phyloP scores from a whole-genome alignment of 129 eudicot species.

The Heracleum sosnowskyi region DNA sequence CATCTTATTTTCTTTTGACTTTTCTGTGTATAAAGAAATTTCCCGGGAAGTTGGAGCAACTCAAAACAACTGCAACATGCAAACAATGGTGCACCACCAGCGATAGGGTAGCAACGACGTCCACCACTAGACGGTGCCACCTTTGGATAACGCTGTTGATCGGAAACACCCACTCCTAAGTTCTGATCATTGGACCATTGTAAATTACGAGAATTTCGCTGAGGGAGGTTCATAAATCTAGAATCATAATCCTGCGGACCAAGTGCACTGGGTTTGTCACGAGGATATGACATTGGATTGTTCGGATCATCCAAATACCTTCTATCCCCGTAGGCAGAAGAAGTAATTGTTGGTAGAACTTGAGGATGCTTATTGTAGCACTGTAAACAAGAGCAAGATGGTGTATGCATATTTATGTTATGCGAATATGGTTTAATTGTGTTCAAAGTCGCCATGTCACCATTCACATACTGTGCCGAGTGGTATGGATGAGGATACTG shows the following conservation, averaged over 20 bases:
- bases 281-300: constrained; percentile 33
- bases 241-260: constrained; percentile 28
- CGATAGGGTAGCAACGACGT: constrained; percentile 47
- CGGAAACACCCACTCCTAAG: constrained; percentile 23
- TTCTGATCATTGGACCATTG: constrained; percentile 49
- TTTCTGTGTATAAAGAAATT: constrained; percentile 14
- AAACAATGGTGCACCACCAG: constrained; percentile 88
- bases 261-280: constrained; percentile 25
- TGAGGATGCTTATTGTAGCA: constrained; percentile 57
- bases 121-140: constrained; percentile 37
- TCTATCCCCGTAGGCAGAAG: constrained; percentile 23
- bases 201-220: constrained; percentile 15
- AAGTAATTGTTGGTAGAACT: constrained; percentile 32
- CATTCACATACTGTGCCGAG: constrained; percentile 42
- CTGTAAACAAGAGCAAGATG: constrained; percentile 64
- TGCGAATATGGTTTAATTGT: constrained; percentile 20
- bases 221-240: not conserved
- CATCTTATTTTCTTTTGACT: constrained; percentile 54
- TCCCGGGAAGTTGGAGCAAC: constrained; percentile 61
- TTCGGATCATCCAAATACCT: constrained; percentile 22
- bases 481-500: constrained; percentile 37
- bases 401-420: constrained; percentile 38
- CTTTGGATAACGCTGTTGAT: constrained; percentile 41
- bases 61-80: constrained; percentile 70
- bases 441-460: constrained; percentile 24